Evolutionary conservation across 2,329 filamentous ascomycete species (phyloP).

Genomic region (Neonectria coccinea): DNA sequence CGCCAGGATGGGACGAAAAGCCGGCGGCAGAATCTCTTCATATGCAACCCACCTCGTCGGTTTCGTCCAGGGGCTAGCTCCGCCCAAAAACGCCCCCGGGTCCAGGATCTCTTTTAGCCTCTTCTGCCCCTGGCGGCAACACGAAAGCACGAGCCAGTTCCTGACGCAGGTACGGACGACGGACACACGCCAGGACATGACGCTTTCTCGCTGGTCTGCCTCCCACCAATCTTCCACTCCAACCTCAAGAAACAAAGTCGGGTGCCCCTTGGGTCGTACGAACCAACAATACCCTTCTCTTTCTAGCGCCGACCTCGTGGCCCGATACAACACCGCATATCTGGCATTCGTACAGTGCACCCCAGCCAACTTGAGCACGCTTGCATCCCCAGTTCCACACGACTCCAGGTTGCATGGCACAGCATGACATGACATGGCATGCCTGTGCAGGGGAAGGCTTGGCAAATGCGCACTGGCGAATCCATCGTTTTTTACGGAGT

Average conservation of each 20-base stretch:
- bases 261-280: constrained; percentile 11
- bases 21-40: constrained; percentile 15
- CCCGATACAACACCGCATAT: constrained; percentile 3
- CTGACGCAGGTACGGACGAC: constrained; percentile 42
- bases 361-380: constrained; percentile 13
- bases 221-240: constrained; percentile 12
- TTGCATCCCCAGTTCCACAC: constrained; percentile 1
- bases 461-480: constrained; percentile 1
- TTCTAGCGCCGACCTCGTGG: constrained; percentile 9
- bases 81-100: constrained; percentile 22
- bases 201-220: not conserved
- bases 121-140: constrained; percentile 38
- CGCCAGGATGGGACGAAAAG: constrained; percentile 14
- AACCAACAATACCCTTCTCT: not conserved
- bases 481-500: constrained; percentile 9
- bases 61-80: constrained; percentile 35
- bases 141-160: constrained; percentile 46
- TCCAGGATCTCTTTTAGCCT: constrained; percentile 24
- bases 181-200: constrained; percentile 25
- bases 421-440: constrained; percentile 26
- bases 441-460: constrained; percentile 17
- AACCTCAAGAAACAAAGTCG: constrained; percentile 1
- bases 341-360: not conserved
- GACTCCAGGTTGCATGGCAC: constrained; percentile 16
- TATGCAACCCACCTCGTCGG: constrained; percentile 16